Evolutionary conservation across 495 filamentous ascomycete genomes (phyloP), one percentile per base, ranked within the genome.

Genomic region (Aspergillus conjunctus): DNA sequence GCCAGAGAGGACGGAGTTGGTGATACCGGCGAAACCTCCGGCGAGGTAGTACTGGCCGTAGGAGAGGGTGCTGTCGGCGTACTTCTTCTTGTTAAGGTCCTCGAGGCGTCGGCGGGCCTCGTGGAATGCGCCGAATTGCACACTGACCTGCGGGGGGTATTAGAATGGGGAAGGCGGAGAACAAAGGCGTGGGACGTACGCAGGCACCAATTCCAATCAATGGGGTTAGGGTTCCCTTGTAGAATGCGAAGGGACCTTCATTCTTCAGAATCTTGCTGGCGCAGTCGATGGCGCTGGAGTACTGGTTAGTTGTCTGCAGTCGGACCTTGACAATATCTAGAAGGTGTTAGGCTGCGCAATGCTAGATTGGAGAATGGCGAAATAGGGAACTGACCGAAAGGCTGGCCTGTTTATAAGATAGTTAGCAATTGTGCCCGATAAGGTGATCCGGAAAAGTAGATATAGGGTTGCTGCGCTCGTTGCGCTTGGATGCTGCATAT

Each of bases 51-150:
- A 98, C 75, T 98, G 91, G 7, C 74, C 71, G 73, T 96, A 96
- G 7, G 81, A 84, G 32, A 94, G 85, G 51, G 79, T 71, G 31
- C 77, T 74, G 61, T 71, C 66, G 55, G 77, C 77, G 56, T 77
- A 71, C 60, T 78, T 79, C 68, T 80, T 80, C 69, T 81, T 71
- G 73, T 93, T 93, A 52, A 81, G 77, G 54, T 85, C 76, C 76
- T 97, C 92, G 73, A 98, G 86, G 59, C 82, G 85, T 44, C 95
- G 88, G 43, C 92, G 91, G 14, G 93, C 92, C 65, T 88, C 87
- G 80, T 96, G 91, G 85, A 98, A 98, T 67, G 88, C 94, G 64
- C 94, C 94, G 77, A 98, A 98, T 82, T 98, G 94, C 67, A 98
- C 88, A 39, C 91, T 94, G 33, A 97, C 84, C 84, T 87, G 51